Evolutionary conservation across 495 filamentous ascomycete genomes (phyloP).

Genomic region (Talaromyces stipitatus): DNA sequence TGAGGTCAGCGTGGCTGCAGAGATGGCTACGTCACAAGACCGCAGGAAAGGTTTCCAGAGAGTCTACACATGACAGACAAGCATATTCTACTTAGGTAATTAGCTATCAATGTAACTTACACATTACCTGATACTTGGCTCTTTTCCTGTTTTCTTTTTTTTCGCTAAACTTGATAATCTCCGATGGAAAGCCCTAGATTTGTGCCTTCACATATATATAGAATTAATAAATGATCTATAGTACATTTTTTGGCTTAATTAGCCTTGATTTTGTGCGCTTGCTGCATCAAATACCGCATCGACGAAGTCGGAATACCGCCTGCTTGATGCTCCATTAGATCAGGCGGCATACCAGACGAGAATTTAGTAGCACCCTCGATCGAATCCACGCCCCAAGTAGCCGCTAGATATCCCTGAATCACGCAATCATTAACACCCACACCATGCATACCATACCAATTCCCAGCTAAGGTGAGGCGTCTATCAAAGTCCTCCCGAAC

Average conservation of each 20-base stretch:
- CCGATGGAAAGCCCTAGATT: no score
- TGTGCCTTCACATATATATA: neutral
- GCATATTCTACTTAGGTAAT: neutral
- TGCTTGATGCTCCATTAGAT: constrained; percentile 12
- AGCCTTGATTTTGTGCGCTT: neutral
- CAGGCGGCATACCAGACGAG: constrained; percentile 35
- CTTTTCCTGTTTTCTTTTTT: neutral
- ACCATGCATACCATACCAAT: constrained; percentile 53
- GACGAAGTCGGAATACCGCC: constrained; percentile 31
- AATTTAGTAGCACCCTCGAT: neutral
- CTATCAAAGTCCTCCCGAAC: constrained; percentile 51
- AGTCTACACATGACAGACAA: neutral
- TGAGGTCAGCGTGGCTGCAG: neutral
- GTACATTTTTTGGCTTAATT: constrained; percentile 1
- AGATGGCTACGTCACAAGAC: neutral
- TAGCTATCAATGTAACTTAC: neutral
- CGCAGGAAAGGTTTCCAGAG: neutral
- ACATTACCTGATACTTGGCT: neutral
- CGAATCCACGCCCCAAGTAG: constrained; percentile 24
- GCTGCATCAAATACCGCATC: constrained; percentile 12
- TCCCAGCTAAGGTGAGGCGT: constrained; percentile 67
- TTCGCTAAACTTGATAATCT: no score
- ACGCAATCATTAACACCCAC: constrained; percentile 63
- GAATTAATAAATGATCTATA: neutral
- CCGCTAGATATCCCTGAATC: constrained; percentile 30